These are phyloP conservation scores for Ilex paraguariensis DNA, from an alignment of 305 asterid species.

Conservation along the genomic window DNA sequence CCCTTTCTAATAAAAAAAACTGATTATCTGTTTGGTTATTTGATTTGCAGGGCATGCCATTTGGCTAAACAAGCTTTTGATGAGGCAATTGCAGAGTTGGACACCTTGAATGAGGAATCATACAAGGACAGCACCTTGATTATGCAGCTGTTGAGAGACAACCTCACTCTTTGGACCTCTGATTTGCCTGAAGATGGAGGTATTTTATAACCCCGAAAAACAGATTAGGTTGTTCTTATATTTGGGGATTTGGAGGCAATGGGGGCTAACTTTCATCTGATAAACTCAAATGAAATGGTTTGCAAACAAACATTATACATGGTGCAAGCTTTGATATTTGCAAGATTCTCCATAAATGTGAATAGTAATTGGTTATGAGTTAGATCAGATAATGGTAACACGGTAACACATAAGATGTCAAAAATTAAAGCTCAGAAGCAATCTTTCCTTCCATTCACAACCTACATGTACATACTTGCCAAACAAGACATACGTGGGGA, in stretches of 20 bases:
- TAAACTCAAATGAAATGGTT: not conserved
- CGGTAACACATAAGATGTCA: conserved; percentile 26
- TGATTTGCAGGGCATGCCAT: conserved; percentile 57
- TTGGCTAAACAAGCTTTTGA: conserved; percentile 82
- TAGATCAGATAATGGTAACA: conserved; percentile 11
- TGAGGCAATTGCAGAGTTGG: conserved; percentile 74
- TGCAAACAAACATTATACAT: not conserved
- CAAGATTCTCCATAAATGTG: conserved; percentile 3
- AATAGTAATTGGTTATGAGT: not conserved
- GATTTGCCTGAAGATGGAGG: conserved; percentile 82
- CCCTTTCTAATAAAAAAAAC: no score
- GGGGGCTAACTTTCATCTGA: no score
- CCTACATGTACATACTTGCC: not conserved
- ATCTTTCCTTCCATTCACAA: not conserved
- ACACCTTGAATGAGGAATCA: conserved; percentile 68
- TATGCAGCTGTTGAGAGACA: conserved; percentile 78
- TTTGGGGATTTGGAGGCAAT: no score
- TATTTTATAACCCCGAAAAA: not conserved
- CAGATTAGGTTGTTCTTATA: no score
- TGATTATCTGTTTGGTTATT: not conserved
- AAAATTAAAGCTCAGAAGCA: conserved; percentile 20
- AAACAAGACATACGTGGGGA: no score
- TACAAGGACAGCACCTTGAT: conserved; percentile 78
- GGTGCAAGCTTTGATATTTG: conserved; percentile 7
- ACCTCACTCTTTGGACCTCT: conserved; percentile 81